Conservation (phyloP, 208 protist genomes). For the Acanthamoeba healyi region DNA sequence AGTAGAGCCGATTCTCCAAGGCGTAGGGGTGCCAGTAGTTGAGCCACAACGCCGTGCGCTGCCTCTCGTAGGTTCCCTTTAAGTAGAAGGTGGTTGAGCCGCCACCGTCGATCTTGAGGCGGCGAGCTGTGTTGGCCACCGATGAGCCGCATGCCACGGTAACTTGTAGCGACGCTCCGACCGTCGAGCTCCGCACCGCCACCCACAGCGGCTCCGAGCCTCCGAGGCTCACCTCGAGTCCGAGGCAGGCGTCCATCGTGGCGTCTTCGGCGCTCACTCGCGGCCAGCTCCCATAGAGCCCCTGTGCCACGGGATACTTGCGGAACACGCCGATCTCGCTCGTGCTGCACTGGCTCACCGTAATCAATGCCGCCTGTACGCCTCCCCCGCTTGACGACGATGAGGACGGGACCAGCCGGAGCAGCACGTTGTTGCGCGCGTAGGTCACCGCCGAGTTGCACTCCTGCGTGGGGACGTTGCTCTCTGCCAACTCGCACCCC, state of each 20-base stretch:
- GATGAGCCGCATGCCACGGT: background rate
- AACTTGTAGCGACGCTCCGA: background rate
- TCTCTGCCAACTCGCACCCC: background rate
- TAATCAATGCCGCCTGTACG: background rate
- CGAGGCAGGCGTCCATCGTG: background rate
- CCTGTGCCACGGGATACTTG: background rate
- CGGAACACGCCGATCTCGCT: background rate
- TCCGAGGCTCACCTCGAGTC: too few species aligned
- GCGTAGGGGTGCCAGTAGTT: background rate
- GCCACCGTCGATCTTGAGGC: background rate
- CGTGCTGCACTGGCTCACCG: background rate
- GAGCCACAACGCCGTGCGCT: too few species aligned
- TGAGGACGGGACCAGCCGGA: too few species aligned
- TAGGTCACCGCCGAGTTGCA: background rate
- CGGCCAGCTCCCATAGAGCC: background rate
- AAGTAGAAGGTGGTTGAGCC: too few species aligned
- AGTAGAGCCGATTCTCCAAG: background rate
- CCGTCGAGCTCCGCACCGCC: background rate
- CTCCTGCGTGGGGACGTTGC: background rate
- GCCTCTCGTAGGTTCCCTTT: too few species aligned
- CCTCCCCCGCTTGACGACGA: too few species aligned
- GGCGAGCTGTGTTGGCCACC: background rate
- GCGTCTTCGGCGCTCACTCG: background rate
- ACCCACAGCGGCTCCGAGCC: background rate
- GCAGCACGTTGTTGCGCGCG: background rate